These are phyloP conservation scores for Prunus mira DNA, from an alignment of 306 rosid genomes.

Conservation along the genomic window DNA sequence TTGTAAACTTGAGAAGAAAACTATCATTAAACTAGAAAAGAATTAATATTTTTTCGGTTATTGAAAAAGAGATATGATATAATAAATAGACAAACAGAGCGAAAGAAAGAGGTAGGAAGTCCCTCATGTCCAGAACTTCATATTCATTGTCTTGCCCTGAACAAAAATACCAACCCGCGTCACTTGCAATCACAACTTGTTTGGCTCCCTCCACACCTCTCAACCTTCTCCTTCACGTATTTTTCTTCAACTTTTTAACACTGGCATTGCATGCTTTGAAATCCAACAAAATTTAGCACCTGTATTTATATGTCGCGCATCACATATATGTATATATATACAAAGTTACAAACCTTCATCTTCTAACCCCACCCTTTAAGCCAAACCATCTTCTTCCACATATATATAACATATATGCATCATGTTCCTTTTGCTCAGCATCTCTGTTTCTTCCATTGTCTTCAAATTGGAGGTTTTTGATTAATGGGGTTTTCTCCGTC, in stretches of 20 bases:
- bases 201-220: constrained; percentile 1
- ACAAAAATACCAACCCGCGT: constrained; percentile 7
- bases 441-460: constrained; percentile 25
- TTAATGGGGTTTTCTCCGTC: constrained; percentile 29
- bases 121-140: constrained; percentile 12
- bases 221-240: constrained; percentile 7
- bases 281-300: constrained; percentile 20
- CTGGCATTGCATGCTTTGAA: constrained; percentile 41
- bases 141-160: constrained; percentile 6
- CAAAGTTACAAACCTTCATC: constrained; percentile 15
- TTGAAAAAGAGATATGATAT: not conserved
- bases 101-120: constrained; percentile 8
- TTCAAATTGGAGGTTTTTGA: constrained; percentile 39
- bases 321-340: not conserved
- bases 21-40: too few species aligned
- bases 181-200: constrained; percentile 17
- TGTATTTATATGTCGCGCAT: not conserved
- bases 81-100: not conserved
- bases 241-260: constrained; percentile 21
- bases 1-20: too few species aligned
- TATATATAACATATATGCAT: not conserved
- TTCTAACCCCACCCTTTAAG: constrained; percentile 17
- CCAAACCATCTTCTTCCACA: constrained; percentile 17
- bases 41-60: not conserved
- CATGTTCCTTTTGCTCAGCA: constrained; percentile 23